Evolutionary conservation across 495 filamentous ascomycete species (phyloP).

Genomic region (Tetracladium setigerum): DNA sequence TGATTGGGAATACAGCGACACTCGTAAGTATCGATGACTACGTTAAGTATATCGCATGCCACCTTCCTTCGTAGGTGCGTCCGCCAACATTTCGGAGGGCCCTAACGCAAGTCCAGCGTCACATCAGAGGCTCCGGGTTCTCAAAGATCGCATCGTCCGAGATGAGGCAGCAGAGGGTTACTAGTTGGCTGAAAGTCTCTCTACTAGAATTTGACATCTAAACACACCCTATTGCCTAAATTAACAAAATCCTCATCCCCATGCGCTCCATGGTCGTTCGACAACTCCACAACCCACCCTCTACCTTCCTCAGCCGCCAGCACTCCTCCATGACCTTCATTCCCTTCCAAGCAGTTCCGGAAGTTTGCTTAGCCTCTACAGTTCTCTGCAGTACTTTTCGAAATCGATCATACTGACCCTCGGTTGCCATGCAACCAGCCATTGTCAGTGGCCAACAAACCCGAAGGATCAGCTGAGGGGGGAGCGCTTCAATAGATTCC

Average conservation of each 20-base stretch:
- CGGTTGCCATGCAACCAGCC: conserved; percentile 4
- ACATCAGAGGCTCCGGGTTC: no score
- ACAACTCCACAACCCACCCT: background rate
- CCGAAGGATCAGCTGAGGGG: background rate
- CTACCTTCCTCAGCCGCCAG: background rate
- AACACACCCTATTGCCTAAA: background rate
- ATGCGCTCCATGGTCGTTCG: background rate
- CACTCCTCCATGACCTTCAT: conserved; percentile 8
- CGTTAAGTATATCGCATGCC: no score
- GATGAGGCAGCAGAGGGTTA: no score
- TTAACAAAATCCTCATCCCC: conserved; percentile 3
- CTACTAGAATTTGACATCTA: no score
- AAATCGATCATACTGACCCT: background rate
- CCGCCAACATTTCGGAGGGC: no score
- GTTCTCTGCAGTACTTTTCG: background rate
- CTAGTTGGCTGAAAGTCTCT: no score
- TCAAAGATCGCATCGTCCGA: no score
- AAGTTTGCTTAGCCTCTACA: background rate
- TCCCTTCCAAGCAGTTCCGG: conserved; percentile 3
- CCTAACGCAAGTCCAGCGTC: no score
- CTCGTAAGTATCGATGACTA: no score
- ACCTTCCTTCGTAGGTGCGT: no score
- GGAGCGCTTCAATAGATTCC: background rate
- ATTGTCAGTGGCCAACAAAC: conserved; percentile 3
- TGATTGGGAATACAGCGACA: no score